Percentiles rank a stretch among this genome's conserved stretches.
phyloP scores from a whole-genome alignment of 1,284 basidiomycete species.

The Garcileccinum viscosum region DNA sequence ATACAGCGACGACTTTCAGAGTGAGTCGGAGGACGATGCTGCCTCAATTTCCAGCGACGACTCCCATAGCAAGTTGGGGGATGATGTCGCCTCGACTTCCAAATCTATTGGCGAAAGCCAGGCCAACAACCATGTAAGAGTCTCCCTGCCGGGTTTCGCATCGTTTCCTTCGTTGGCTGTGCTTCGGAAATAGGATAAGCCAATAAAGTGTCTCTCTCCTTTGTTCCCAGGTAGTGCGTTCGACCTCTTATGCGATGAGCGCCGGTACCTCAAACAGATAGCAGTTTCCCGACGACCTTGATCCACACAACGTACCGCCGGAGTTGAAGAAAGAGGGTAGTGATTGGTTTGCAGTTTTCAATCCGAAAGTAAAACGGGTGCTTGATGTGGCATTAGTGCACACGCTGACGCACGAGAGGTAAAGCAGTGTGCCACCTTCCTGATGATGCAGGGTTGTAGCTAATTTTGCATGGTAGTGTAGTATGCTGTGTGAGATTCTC shows the following conservation, averaged over 20 bases:
- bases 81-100: constrained; percentile 40
- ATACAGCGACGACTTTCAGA: constrained; percentile 69
- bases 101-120: constrained; percentile 15
- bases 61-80: constrained; percentile 64
- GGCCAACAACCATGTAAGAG: constrained; percentile 63
- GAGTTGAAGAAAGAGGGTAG: constrained; percentile 80
- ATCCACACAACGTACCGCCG: constrained; percentile 53
- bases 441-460: neutral
- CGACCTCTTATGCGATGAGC: constrained; percentile 1
- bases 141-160: constrained; percentile 46
- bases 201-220: constrained; percentile 49
- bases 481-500: constrained; percentile 87
- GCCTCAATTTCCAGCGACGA: constrained; percentile 54
- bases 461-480: constrained; percentile 51
- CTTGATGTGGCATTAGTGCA: constrained; percentile 91
- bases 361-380: constrained; percentile 81
- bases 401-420: constrained; percentile 93
- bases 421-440: constrained; percentile 31
- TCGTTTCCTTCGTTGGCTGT: constrained; percentile 75
- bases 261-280: constrained; percentile 33
- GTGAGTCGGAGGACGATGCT: constrained; percentile 57
- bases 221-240: constrained; percentile 54
- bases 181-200: constrained; percentile 70
- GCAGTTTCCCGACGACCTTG: constrained; percentile 55
- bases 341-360: constrained; percentile 97